These are phyloP conservation scores for Mollisia scopiformis DNA, from an alignment of 2,329 filamentous ascomycete species.

Conservation along the genomic window DNA sequence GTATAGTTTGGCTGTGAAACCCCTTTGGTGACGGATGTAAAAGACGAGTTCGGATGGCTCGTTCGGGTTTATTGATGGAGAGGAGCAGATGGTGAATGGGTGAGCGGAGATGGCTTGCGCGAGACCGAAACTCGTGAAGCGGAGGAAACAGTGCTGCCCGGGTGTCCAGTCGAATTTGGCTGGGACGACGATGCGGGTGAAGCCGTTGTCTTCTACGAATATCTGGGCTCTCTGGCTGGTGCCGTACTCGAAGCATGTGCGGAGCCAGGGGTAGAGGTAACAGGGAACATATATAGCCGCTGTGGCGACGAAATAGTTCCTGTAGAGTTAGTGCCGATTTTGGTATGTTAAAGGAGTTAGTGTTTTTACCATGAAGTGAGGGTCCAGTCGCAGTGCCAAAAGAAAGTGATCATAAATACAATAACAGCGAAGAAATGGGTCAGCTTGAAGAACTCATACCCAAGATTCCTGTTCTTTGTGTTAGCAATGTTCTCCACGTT, in stretches of 20 bases:
- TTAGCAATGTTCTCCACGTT: background rate
- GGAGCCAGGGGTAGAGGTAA: constrained; percentile 5
- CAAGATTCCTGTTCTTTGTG: background rate
- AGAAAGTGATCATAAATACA: constrained; percentile 5
- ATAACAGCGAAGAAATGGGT: background rate
- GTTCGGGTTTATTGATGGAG: background rate
- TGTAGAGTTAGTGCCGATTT: background rate
- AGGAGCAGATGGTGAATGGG: constrained; percentile 12
- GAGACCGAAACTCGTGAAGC: constrained; percentile 5
- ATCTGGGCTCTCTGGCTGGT: background rate
- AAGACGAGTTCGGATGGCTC: constrained; percentile 3
- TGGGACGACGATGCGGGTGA: constrained; percentile 1
- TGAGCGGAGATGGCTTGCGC: background rate
- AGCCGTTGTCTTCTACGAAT: background rate
- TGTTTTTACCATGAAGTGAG: constrained; percentile 1
- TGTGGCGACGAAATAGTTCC: constrained; percentile 9
- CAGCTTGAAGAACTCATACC: constrained; percentile 12
- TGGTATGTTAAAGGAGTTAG: background rate
- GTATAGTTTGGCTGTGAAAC: constrained; percentile 16
- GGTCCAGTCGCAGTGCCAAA: constrained; percentile 7
- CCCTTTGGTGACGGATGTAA: constrained; percentile 2
- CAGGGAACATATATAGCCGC: background rate
- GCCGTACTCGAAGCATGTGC: constrained; percentile 7
- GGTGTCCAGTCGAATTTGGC: constrained; percentile 10
- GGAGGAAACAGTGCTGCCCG: constrained; percentile 9